phyloP scores from a whole-genome alignment of 2,329 filamentous ascomycete genomes.

The Fusarium metavorans region DNA sequence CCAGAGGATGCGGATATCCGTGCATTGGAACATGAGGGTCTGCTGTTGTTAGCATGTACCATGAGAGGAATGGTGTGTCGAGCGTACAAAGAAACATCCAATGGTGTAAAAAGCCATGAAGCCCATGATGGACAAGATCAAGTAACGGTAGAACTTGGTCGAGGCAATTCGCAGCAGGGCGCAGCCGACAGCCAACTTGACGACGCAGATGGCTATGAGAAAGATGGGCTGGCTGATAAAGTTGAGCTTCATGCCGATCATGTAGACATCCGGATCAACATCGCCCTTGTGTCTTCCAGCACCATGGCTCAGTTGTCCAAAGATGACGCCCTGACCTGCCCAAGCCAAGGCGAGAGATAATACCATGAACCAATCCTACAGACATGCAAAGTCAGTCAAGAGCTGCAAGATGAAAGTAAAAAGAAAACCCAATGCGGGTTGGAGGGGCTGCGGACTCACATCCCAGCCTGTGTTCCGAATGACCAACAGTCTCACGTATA shows the following conservation, averaged over 20 bases:
- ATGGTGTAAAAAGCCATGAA: constrained; percentile 51
- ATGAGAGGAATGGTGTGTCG: background rate
- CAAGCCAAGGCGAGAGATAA: constrained; percentile 48
- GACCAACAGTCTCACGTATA: constrained; percentile 60
- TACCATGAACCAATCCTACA: constrained; percentile 49
- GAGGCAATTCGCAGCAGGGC: constrained; percentile 56
- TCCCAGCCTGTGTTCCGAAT: constrained; percentile 62
- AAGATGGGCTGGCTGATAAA: constrained; percentile 60
- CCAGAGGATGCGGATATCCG: constrained; percentile 59
- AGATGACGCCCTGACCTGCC: constrained; percentile 53
- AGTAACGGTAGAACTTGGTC: constrained; percentile 49
- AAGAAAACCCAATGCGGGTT: background rate
- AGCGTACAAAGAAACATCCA: constrained; percentile 52
- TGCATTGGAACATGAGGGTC: constrained; percentile 62
- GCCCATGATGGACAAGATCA: constrained; percentile 53
- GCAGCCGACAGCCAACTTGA: constrained; percentile 57
- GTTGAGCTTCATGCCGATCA: constrained; percentile 55
- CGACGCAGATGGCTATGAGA: constrained; percentile 54
- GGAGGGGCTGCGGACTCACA: constrained; percentile 44
- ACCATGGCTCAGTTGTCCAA: constrained; percentile 56
- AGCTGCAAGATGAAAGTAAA: background rate
- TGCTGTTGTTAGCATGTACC: background rate
- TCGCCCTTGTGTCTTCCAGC: constrained; percentile 60
- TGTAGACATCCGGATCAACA: constrained; percentile 50
- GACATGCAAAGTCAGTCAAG: background rate